Percentiles rank a stretch among this genome's conserved stretches.
Conservation (phyloP, 805 yeast genomes). For the Candida verbasci region DNA sequence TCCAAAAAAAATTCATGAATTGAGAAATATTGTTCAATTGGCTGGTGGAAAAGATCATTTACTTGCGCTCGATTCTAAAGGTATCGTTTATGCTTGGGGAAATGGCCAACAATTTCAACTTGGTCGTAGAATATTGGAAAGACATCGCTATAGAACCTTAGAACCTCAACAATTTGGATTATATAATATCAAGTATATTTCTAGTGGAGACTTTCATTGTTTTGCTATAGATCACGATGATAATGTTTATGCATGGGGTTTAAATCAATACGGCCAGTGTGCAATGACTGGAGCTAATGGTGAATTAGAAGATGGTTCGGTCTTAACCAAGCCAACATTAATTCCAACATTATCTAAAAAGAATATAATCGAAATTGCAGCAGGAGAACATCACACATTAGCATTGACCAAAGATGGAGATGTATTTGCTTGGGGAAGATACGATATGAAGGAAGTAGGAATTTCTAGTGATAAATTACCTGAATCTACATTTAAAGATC, state of each 20-base stretch:
- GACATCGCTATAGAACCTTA: conserved; percentile 65
- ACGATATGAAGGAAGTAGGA: conserved; percentile 92
- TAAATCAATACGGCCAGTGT: conserved; percentile 96
- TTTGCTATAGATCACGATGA: conserved; percentile 81
- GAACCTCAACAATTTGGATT: conserved; percentile 84
- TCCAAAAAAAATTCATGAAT: conserved; percentile 60
- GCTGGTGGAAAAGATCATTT: conserved; percentile 94
- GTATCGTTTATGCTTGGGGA: conserved; percentile 95
- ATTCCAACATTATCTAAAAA: conserved; percentile 61
- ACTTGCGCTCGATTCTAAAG: conserved; percentile 75
- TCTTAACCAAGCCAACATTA: conserved; percentile 71
- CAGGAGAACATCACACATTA: conserved; percentile 93
- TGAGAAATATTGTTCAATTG: conserved; percentile 70
- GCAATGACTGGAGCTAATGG: conserved; percentile 61
- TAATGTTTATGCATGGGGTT: conserved; percentile 84
- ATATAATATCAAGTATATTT: conserved; percentile 70
- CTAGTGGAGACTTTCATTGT: conserved; percentile 93
- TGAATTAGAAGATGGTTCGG: conserved; percentile 79
- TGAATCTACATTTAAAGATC: conserved; percentile 68
- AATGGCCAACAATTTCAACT: conserved; percentile 90
- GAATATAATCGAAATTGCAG: conserved; percentile 59
- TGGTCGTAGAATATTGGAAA: conserved; percentile 81
- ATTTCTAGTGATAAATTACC: conserved; percentile 65
- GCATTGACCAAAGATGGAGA: conserved; percentile 72
- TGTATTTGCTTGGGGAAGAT: conserved; percentile 82